phyloP scores from a whole-genome alignment of 2,329 filamentous ascomycete genomes.

The Ophiostoma triangulosporum region DNA sequence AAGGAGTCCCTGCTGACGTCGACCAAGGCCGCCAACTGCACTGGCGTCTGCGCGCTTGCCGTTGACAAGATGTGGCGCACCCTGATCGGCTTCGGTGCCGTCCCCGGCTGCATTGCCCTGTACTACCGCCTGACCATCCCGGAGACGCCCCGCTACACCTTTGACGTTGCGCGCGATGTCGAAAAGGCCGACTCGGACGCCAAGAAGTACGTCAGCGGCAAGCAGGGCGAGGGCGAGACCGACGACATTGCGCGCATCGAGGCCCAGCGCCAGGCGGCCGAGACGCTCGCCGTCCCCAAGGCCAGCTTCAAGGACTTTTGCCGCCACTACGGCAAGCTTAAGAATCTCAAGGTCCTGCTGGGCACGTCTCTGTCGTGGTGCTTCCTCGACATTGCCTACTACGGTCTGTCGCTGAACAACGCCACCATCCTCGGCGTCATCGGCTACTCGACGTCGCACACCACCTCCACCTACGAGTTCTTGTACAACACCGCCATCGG shows the following conservation, averaged over 20 bases:
- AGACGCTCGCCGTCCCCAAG: conserved; percentile 50
- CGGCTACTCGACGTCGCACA: conserved; percentile 47
- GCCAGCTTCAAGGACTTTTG: conserved; percentile 61
- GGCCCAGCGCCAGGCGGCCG: conserved; percentile 37
- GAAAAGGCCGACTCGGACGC: conserved; percentile 61
- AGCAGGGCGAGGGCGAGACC: conserved; percentile 39
- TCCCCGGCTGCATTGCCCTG: conserved; percentile 67
- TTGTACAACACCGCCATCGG: conserved; percentile 64
- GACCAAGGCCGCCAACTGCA: conserved; percentile 40
- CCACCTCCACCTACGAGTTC: conserved; percentile 48
- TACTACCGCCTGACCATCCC: conserved; percentile 73
- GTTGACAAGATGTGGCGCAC: conserved; percentile 83
- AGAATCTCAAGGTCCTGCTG: conserved; percentile 50
- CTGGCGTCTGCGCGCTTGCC: conserved; percentile 48
- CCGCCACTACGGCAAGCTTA: conserved; percentile 55
- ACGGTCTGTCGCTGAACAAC: conserved; percentile 64
- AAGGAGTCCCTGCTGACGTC: conserved; percentile 45
- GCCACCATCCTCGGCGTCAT: conserved; percentile 57
- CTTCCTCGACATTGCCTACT: conserved; percentile 50
- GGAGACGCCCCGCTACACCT: conserved; percentile 79
- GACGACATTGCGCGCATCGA: conserved; percentile 54
- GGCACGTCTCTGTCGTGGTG: conserved; percentile 76
- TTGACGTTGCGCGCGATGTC: conserved; percentile 63
- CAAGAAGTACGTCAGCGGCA: conserved; percentile 58
- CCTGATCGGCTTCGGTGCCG: conserved; percentile 67